A percentile compares a stretch with the other conserved stretches of the same genome.
phyloP scores from a whole-genome alignment of 495 filamentous ascomycete species.

The Penicillium maclennaniae region DNA sequence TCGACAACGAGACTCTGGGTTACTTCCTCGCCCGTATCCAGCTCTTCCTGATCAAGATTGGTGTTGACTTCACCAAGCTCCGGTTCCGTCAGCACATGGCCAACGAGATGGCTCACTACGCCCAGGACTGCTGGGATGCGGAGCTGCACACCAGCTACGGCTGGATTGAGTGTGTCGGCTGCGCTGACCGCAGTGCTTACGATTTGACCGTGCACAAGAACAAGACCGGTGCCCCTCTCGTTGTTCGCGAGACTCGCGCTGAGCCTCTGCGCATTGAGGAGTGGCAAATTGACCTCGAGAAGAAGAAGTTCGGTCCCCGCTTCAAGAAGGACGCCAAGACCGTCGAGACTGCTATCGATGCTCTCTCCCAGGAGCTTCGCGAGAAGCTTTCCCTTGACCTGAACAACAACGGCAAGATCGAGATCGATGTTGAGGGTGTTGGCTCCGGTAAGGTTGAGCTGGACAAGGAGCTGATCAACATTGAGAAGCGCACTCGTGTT shows the following conservation, averaged over 20 bases:
- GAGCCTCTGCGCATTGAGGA: slow-evolving; percentile 68
- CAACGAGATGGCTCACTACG: slow-evolving; percentile 82
- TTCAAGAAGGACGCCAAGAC: slow-evolving; percentile 79
- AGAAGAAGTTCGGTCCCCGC: slow-evolving; percentile 76
- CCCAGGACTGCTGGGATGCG: slow-evolving; percentile 80
- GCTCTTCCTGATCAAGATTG: slow-evolving; percentile 66
- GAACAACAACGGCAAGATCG: slow-evolving; percentile 60
- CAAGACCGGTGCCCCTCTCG: slow-evolving; percentile 71
- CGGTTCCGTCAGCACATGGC: slow-evolving; percentile 84
- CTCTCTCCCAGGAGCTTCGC: slow-evolving; percentile 63
- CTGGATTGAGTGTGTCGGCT: slow-evolving; percentile 86
- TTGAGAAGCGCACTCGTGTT: slow-evolving; percentile 64
- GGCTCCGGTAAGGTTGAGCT: slow-evolving; percentile 65
- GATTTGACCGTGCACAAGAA: slow-evolving; percentile 76
- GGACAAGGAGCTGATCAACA: slow-evolving; percentile 63
- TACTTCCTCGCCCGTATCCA: slow-evolving; percentile 81
- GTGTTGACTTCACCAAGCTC: slow-evolving; percentile 65
- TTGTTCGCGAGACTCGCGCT: slow-evolving; percentile 63
- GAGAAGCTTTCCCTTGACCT: slow-evolving; percentile 67
- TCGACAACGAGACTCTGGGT: slow-evolving; percentile 84
- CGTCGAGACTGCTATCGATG: slow-evolving; percentile 65
- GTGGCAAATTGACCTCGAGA: slow-evolving; percentile 72
- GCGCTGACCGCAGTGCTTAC: slow-evolving; percentile 77
- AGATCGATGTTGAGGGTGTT: slow-evolving; percentile 61
- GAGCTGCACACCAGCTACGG: slow-evolving; percentile 75